Conservation (phyloP, 176 grass and related monocot species). For the Zoysia japonica region DNA sequence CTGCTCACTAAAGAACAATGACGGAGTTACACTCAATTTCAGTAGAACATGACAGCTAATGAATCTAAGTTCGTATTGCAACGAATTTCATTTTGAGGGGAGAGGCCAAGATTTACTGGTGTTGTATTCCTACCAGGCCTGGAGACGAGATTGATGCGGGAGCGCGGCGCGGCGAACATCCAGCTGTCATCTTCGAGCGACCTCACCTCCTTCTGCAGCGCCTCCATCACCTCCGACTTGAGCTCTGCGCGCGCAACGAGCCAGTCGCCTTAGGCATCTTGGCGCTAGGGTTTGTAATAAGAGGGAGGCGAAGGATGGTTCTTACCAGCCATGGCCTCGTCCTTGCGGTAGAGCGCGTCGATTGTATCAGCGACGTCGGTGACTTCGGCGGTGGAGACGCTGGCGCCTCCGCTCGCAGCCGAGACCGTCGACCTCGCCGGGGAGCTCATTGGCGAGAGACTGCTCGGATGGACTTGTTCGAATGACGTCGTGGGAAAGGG, state of each 20-base stretch:
- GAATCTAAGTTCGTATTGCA: background rate
- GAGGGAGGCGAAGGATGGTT: background rate
- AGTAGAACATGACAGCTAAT: background rate
- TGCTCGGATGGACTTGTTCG: background rate
- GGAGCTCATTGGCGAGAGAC: constrained; percentile 59
- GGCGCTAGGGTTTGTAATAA: constrained; percentile 20
- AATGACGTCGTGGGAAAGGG: too few relatives aligned
- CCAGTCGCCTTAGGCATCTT: background rate
- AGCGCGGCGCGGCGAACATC: constrained; percentile 83
- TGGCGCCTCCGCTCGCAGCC: constrained; percentile 61
- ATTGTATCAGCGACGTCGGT: constrained; percentile 52
- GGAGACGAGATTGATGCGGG: constrained; percentile 71
- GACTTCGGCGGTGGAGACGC: constrained; percentile 29
- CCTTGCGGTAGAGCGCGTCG: constrained; percentile 71
- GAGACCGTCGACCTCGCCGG: constrained; percentile 85
- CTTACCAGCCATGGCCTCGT: constrained; percentile 67
- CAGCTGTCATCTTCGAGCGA: constrained; percentile 91
- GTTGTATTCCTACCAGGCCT: constrained; percentile 55
- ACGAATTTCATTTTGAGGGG: background rate
- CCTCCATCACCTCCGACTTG: constrained; percentile 75
- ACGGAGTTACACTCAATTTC: background rate
- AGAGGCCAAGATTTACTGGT: background rate
- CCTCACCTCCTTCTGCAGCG: constrained; percentile 75
- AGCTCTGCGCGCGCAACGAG: constrained; percentile 49
- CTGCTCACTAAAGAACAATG: background rate